A percentile compares a stretch with the other conserved stretches of the same genome.
phyloP scores from a whole-genome alignment of 2,329 filamentous ascomycete species.

The Orbilia quercus region DNA sequence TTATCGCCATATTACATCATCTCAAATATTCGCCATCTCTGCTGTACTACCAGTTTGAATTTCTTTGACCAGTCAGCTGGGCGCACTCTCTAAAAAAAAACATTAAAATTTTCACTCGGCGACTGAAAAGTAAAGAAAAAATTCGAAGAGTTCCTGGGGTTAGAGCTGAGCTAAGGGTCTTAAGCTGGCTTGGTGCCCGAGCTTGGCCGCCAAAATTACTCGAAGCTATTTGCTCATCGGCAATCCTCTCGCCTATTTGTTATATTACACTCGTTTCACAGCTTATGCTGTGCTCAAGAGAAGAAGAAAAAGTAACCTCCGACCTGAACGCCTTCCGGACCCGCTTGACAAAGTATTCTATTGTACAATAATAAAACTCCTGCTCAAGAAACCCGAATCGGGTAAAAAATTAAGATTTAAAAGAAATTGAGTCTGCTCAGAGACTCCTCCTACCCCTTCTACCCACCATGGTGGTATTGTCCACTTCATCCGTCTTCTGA shows the following conservation, averaged over 20 bases:
- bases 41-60: constrained; percentile 4
- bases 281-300: too few species aligned
- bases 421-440: not conserved
- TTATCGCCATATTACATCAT: not conserved
- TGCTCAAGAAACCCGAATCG: not conserved
- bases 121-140: constrained; percentile 28
- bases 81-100: too few species aligned
- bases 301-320: too few species aligned
- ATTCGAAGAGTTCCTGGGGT: constrained; percentile 36
- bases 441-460: constrained; percentile 12
- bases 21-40: not conserved
- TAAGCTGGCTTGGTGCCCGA: constrained; percentile 36
- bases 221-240: constrained; percentile 49
- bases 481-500: constrained; percentile 4
- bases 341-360: too few species aligned
- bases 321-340: too few species aligned
- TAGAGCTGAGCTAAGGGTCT: constrained; percentile 22
- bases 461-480: not conserved
- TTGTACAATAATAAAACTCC: too few species aligned
- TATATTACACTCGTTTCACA: too few species aligned
- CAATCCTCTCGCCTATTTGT: not conserved
- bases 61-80: constrained; percentile 33
- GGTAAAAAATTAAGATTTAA: not conserved
- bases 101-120: constrained; percentile 40
- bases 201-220: constrained; percentile 47